Percentiles rank a stretch among this genome's conserved stretches.
phyloP scores from a whole-genome alignment of 352 stramenopile species.

The Stephanocyclus meneghinianus region DNA sequence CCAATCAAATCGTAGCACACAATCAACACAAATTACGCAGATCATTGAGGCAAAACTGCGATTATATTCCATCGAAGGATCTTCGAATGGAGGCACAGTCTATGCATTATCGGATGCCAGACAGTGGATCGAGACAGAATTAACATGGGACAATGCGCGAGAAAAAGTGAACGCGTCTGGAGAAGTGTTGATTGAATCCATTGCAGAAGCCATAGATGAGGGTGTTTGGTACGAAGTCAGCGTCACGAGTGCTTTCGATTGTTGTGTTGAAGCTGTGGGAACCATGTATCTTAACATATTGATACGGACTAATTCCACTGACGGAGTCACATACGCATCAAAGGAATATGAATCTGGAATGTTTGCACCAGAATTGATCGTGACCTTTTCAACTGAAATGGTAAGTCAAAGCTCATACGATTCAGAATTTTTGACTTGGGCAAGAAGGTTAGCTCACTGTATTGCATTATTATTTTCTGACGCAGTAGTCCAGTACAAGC shows the following conservation, averaged over 20 bases:
- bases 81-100: not conserved
- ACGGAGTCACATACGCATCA: slow-evolving; percentile 11
- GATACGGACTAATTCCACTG: not conserved
- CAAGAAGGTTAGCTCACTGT: no score
- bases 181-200: not conserved
- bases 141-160: slow-evolving; percentile 15
- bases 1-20: not conserved
- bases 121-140: not conserved
- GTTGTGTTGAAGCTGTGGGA: slow-evolving; percentile 1
- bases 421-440: no score
- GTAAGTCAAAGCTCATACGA: no score
- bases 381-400: not conserved
- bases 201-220: not conserved
- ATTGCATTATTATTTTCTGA: no score
- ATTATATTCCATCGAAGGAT: slow-evolving; percentile 2
- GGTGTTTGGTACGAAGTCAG: not conserved
- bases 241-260: slow-evolving; percentile 11
- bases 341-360: slow-evolving; percentile 5
- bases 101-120: slow-evolving; percentile 2
- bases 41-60: slow-evolving; percentile 1
- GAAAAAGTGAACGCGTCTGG: not conserved
- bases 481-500: no score
- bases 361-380: slow-evolving; percentile 2
- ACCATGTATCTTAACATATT: not conserved
- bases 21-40: not conserved